These are phyloP conservation scores for Lanmaoa pseudosensibilis DNA, from an alignment of 768 basidiomycete genomes.

Conservation along the genomic window DNA sequence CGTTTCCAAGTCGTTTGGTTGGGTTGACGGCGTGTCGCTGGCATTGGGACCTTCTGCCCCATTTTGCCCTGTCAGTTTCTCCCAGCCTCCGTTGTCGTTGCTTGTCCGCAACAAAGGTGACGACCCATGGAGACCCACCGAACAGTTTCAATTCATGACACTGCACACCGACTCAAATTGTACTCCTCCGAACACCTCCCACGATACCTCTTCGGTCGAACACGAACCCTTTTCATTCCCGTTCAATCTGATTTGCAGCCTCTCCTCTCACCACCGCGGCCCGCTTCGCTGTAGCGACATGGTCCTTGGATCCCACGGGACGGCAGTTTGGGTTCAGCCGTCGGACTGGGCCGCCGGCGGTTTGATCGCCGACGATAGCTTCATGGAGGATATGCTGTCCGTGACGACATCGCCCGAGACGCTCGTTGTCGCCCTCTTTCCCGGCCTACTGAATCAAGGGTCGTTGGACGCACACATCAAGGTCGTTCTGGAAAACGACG, in stretches of 20 bases:
- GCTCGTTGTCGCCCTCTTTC: conserved; percentile 51
- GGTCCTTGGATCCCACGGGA: conserved; percentile 53
- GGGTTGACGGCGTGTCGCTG: conserved; percentile 62
- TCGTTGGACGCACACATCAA: conserved; percentile 26
- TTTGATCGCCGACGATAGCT: conserved; percentile 30
- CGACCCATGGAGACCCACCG: conserved; percentile 57
- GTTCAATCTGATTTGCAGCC: conserved; percentile 39
- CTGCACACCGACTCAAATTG: conserved; percentile 37
- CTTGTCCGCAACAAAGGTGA: conserved; percentile 59
- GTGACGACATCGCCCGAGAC: conserved; percentile 33
- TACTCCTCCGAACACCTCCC: neutral
- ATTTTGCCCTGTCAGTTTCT: neutral
- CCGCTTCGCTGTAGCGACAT: conserved; percentile 55
- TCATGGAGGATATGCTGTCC: conserved; percentile 16
- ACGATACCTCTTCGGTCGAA: conserved; percentile 18
- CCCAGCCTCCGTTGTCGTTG: conserved; percentile 40
- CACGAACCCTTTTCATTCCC: conserved; percentile 44
- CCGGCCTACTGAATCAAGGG: conserved; percentile 36
- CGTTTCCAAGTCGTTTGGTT: conserved; percentile 57
- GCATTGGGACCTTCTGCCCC: conserved; percentile 14
- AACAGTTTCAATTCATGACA: conserved; percentile 52
- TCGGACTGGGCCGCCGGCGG: conserved; percentile 43
- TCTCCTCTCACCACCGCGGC: conserved; percentile 43
- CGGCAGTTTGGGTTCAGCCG: conserved; percentile 65
- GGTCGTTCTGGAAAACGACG: conserved; percentile 35